Conservation (phyloP, 192 early-diverging fungal genomes). For the Phlyctochytrium planicorne region DNA sequence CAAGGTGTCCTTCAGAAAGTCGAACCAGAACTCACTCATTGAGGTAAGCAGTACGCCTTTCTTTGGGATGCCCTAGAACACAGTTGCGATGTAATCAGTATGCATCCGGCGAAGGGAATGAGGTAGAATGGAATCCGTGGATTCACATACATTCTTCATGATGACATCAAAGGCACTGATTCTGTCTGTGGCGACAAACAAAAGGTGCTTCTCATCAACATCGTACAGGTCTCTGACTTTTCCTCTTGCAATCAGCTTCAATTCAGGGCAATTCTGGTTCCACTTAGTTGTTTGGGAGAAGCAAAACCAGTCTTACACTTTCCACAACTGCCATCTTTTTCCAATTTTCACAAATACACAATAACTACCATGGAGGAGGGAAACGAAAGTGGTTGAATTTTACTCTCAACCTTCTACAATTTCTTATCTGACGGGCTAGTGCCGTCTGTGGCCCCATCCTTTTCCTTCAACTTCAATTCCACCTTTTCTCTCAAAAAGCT, state of each 20-base stretch:
- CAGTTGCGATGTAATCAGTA: neutral
- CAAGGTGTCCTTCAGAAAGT: slow-evolving; percentile 81
- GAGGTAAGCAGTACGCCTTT: slow-evolving; percentile 98
- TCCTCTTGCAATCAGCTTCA: slow-evolving; percentile 90
- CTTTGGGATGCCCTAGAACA: slow-evolving; percentile 76
- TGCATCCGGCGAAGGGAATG: neutral
- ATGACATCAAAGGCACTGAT: slow-evolving; percentile 98
- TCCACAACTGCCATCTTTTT: too few relatives aligned
- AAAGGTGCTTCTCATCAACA: slow-evolving; percentile 77
- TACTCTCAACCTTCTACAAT: too few relatives aligned
- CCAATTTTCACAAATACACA: too few relatives aligned
- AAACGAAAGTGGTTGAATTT: too few relatives aligned
- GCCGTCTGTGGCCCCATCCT: slow-evolving; percentile 94
- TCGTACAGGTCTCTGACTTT: slow-evolving; percentile 97
- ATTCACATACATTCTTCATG: slow-evolving; percentile 92
- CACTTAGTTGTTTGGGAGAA: too few relatives aligned
- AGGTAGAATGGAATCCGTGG: too few relatives aligned
- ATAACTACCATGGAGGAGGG: too few relatives aligned
- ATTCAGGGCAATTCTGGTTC: slow-evolving; percentile 88
- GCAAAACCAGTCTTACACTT: too few relatives aligned
- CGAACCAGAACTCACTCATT: slow-evolving; percentile 95
- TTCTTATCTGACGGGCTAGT: too few relatives aligned
- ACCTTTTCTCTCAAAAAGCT: slow-evolving; percentile 12
- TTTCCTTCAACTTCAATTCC: slow-evolving; percentile 87
- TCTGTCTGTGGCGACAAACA: slow-evolving; percentile 98